Evolutionary conservation across 257 asterid genomes (phyloP).

Genomic region (Solanum phureja): DNA sequence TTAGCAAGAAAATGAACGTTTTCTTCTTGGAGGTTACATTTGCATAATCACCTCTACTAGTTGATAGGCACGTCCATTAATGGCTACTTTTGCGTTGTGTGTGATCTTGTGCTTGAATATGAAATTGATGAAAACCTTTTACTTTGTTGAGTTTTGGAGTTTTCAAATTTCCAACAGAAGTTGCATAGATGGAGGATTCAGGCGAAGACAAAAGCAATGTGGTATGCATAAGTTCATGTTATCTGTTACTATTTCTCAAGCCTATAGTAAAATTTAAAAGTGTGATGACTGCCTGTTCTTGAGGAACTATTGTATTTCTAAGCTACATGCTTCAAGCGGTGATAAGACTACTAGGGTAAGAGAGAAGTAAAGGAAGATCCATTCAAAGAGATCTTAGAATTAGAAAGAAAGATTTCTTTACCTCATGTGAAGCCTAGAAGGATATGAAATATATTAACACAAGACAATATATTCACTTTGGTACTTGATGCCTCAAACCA

Average conservation of each 20-base stretch:
- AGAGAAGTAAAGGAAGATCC: background rate
- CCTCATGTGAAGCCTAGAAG: background rate
- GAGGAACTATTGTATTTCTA: background rate
- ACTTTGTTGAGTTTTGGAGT: no score
- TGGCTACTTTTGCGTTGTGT: no score
- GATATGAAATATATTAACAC: background rate
- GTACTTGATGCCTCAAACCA: background rate
- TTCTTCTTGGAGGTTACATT: no score
- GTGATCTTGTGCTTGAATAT: no score
- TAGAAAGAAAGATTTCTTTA: background rate
- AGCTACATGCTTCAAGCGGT: no score
- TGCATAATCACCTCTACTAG: no score
- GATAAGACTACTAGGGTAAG: background rate
- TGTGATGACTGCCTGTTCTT: background rate
- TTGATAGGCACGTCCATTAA: no score
- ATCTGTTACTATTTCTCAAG: no score
- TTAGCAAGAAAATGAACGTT: no score
- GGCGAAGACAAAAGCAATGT: no score
- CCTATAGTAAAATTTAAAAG: background rate
- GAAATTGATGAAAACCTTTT: no score
- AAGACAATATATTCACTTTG: background rate
- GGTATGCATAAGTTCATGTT: background rate
- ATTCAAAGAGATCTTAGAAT: background rate
- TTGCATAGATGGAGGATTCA: background rate
- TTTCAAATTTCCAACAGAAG: no score